A percentile compares a stretch with the other conserved stretches of the same genome.
Conservation (phyloP, 208 protist species). For the Angomonas ambiguus region DNA sequence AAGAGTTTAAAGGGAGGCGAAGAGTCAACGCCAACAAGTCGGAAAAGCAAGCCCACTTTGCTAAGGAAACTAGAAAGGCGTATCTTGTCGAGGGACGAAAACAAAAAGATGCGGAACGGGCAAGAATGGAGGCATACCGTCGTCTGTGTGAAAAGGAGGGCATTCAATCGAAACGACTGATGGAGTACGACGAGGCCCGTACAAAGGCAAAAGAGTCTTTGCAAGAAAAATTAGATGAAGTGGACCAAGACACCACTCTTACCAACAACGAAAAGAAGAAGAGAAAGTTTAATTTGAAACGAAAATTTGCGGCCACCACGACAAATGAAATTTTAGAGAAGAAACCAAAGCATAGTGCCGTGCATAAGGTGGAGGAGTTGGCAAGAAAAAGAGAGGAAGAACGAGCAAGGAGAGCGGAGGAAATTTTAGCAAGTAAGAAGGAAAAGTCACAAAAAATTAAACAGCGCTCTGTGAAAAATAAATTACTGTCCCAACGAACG, state of each 20-base stretch:
- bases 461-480: constrained; percentile 40
- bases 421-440: constrained; percentile 33
- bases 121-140: constrained; percentile 87
- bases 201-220: constrained; percentile 35
- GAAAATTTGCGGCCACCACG: constrained; percentile 74
- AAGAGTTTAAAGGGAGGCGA: constrained; percentile 22
- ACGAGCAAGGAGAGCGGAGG: constrained; percentile 32
- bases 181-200: constrained; percentile 70
- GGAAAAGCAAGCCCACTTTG: constrained; percentile 72
- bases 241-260: constrained; percentile 84
- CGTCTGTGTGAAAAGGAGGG: constrained; percentile 78
- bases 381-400: constrained; percentile 51
- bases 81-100: constrained; percentile 58
- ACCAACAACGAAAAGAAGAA: constrained; percentile 86
- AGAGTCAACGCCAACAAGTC: constrained; percentile 58
- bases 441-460: constrained; percentile 45
- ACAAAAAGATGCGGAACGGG: constrained; percentile 71
- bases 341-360: constrained; percentile 50
- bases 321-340: constrained; percentile 64
- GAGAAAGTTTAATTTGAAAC: constrained; percentile 84
- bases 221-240: constrained; percentile 40
- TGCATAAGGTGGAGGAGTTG: constrained; percentile 51
- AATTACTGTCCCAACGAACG: constrained; percentile 60
- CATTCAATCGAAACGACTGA: constrained; percentile 71
- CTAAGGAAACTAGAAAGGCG: constrained; percentile 52